Conservation (phyloP, 805 yeast species). For the Diddensiella transvaalensis region DNA sequence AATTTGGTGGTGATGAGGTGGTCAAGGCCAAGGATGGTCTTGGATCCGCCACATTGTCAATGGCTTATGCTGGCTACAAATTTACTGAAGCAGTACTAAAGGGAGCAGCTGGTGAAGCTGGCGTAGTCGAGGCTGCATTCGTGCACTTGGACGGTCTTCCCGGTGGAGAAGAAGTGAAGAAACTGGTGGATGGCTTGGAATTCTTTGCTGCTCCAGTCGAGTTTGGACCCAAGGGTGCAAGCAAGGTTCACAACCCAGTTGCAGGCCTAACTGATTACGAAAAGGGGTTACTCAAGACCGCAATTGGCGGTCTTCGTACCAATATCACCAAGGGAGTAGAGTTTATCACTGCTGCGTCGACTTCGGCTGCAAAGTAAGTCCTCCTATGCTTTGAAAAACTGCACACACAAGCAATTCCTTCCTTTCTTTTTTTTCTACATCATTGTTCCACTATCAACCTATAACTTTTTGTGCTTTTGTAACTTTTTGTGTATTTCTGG, state of each 20-base stretch:
- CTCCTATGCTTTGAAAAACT: not conserved
- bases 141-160: constrained; percentile 37
- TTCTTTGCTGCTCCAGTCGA: constrained; percentile 73
- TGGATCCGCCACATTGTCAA: constrained; percentile 92
- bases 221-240: constrained; percentile 71
- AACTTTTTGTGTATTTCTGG: too few relatives aligned
- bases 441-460: not conserved
- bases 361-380: constrained; percentile 26
- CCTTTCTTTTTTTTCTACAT: not conserved
- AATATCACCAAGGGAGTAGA: constrained; percentile 93
- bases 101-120: constrained; percentile 40
- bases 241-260: constrained; percentile 55
- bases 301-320: constrained; percentile 84
- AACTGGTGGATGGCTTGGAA: constrained; percentile 63
- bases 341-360: constrained; percentile 45
- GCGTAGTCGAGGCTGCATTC: constrained; percentile 46
- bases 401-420: not conserved
- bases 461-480: too few relatives aligned
- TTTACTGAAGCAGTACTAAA: constrained; percentile 59
- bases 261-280: constrained; percentile 74
- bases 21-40: constrained; percentile 92
- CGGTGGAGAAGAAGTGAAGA: constrained; percentile 61
- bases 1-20: constrained; percentile 96
- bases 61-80: constrained; percentile 91
- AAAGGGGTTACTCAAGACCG: constrained; percentile 74